Percentiles rank a stretch among this genome's conserved stretches.
Conservation (phyloP, 495 filamentous ascomycete species). For the Penicillium coprophilum region DNA sequence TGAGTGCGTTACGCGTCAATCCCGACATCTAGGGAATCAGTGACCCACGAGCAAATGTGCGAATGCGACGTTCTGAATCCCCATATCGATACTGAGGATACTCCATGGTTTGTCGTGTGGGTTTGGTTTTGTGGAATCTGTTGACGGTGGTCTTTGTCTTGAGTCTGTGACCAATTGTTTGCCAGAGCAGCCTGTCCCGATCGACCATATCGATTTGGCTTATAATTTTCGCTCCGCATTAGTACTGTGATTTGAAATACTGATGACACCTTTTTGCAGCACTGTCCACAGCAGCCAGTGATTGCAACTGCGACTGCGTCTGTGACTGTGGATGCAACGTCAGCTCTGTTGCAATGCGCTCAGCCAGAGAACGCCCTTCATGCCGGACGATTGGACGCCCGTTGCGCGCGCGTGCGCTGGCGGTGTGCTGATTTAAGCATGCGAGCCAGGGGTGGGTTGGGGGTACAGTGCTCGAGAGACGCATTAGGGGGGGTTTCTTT, state of each 20-base stretch:
- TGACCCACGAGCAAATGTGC: conserved; percentile 35
- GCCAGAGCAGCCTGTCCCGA: no score
- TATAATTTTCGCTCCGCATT: background rate
- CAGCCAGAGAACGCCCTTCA: conserved; percentile 44
- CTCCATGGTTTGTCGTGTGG: conserved; percentile 25
- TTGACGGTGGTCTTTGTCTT: background rate
- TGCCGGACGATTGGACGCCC: conserved; percentile 51
- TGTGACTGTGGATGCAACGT: conserved; percentile 7
- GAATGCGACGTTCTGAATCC: conserved; percentile 80
- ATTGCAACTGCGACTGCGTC: background rate
- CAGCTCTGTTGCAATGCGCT: conserved; percentile 28
- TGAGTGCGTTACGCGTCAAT: background rate
- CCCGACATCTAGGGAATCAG: background rate
- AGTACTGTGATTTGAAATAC: background rate
- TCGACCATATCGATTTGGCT: background rate
- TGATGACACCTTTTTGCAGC: background rate
- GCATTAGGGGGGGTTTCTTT: conserved; percentile 17
- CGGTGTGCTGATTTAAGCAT: conserved; percentile 48
- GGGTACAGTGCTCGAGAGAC: conserved; percentile 9
- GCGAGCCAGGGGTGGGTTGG: conserved; percentile 34
- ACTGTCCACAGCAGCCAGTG: background rate
- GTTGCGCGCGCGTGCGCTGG: conserved; percentile 49
- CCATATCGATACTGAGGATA: conserved; percentile 85
- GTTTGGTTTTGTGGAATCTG: background rate
- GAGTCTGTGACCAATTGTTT: no score